A percentile compares a stretch with the other conserved stretches of the same genome.
Evolutionary conservation across 106 monocot species (phyloP).

Genomic region (Chionographis japonica): DNA sequence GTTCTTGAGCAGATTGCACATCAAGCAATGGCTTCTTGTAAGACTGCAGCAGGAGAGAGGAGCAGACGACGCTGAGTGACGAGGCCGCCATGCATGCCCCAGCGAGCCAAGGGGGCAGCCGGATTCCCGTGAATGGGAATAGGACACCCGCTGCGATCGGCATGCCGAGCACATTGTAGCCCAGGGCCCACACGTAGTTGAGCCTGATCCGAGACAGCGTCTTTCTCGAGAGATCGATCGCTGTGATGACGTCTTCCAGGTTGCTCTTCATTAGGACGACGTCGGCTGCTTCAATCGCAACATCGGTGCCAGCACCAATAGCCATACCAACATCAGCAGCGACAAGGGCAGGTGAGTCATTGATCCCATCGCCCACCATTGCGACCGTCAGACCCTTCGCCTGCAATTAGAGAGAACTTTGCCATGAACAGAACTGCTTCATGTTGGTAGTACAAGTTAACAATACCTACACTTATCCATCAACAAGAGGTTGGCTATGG

Average conservation of each 20-base stretch:
- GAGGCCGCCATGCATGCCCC: constrained; percentile 90
- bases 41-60: constrained; percentile 75
- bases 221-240: constrained; percentile 81
- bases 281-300: constrained; percentile 89
- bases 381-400: constrained; percentile 63
- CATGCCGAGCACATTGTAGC: constrained; percentile 70
- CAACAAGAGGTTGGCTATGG: no score
- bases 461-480: no score
- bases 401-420: constrained; percentile 23
- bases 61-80: constrained; percentile 83
- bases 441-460: no score
- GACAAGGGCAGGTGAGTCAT: constrained; percentile 75
- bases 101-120: constrained; percentile 82
- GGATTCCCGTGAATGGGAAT: constrained; percentile 58
- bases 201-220: constrained; percentile 67
- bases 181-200: constrained; percentile 86
- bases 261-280: constrained; percentile 81
- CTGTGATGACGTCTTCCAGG: constrained; percentile 83
- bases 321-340: constrained; percentile 91
- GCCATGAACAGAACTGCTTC: no score
- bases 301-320: constrained; percentile 83
- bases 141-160: constrained; percentile 74
- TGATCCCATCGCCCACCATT: constrained; percentile 93
- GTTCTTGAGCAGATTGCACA: constrained; percentile 10
- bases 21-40: constrained; percentile 63